These are phyloP conservation scores for Epichloe hybrida DNA, from an alignment of 2,329 filamentous ascomycete genomes.

Conservation along the genomic window DNA sequence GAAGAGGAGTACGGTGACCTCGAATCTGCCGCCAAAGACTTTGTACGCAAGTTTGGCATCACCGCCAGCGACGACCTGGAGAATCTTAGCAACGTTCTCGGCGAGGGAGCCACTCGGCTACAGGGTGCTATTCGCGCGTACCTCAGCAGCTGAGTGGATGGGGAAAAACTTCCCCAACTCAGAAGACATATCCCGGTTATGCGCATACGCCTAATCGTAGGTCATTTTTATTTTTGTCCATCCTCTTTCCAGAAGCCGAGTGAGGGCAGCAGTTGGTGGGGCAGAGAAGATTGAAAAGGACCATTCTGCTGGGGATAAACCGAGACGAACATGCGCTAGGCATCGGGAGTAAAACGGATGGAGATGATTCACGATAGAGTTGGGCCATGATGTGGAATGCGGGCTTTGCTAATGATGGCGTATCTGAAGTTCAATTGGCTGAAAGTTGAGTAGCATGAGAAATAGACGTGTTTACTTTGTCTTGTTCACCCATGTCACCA, in stretches of 20 bases:
- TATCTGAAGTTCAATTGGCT: constrained; percentile 13
- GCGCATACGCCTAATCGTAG: too few species aligned
- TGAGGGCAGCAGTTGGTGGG: too few species aligned
- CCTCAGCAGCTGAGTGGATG: constrained; percentile 37
- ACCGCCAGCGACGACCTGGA: constrained; percentile 94
- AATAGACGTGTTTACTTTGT: constrained; percentile 14
- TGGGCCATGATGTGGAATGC: constrained; percentile 8
- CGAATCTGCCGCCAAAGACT: constrained; percentile 89
- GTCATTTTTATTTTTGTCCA: too few species aligned
- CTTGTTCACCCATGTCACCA: too few species aligned
- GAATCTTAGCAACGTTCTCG: constrained; percentile 69
- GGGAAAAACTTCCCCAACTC: too few species aligned
- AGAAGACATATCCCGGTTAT: too few species aligned
- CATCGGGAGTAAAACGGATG: neutral
- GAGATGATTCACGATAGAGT: constrained; percentile 7
- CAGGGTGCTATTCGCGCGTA: constrained; percentile 62
- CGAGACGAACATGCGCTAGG: neutral
- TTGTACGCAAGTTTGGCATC: constrained; percentile 87
- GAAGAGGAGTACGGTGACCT: constrained; percentile 79
- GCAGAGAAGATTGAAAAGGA: neutral
- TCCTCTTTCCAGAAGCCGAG: too few species aligned
- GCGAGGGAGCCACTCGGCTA: constrained; percentile 71
- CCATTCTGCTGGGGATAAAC: neutral
- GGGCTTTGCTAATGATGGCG: constrained; percentile 12
- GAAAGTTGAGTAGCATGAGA: constrained; percentile 20